Evolutionary conservation across 2,329 filamentous ascomycete species (phyloP).

Genomic region (Balansia obtecta): DNA sequence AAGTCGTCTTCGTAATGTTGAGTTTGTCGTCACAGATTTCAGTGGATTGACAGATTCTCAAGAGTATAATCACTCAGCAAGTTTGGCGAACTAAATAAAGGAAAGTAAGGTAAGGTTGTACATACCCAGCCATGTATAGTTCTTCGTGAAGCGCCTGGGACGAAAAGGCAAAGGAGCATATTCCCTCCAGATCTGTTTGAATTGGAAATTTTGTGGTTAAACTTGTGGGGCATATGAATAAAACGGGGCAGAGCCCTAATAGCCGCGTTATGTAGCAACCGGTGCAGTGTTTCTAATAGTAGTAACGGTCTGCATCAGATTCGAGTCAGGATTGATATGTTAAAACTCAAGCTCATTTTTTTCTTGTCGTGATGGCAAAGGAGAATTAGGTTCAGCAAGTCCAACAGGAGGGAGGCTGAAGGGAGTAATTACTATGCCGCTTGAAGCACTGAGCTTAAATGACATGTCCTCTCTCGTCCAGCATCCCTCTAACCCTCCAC

Average conservation of each 20-base stretch:
- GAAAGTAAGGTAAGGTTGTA: background rate
- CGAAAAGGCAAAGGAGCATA: background rate
- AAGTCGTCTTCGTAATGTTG: slow-evolving; percentile 33
- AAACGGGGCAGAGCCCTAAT: background rate
- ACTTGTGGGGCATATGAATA: background rate
- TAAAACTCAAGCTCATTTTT: slow-evolving; percentile 61
- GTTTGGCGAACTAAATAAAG: background rate
- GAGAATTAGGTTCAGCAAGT: background rate
- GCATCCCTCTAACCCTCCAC: slow-evolving; percentile 58
- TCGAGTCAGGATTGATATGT: slow-evolving; percentile 9
- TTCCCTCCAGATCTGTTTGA: background rate
- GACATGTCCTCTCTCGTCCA: slow-evolving; percentile 74
- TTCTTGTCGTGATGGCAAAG: slow-evolving; percentile 25
- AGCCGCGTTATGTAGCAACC: background rate
- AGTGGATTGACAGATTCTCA: slow-evolving; percentile 50
- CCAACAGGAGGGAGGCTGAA: slow-evolving; percentile 68
- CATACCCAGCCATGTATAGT: background rate
- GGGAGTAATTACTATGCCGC: slow-evolving; percentile 73
- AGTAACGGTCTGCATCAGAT: no score
- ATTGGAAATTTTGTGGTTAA: background rate
- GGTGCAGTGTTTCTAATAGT: no score
- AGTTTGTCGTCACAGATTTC: slow-evolving; percentile 34
- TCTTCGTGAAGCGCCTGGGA: background rate
- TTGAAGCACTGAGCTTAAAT: slow-evolving; percentile 72
- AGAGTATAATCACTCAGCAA: slow-evolving; percentile 33